phyloP scores from a whole-genome alignment of 306 rosid species.

The Lupinus albus region DNA sequence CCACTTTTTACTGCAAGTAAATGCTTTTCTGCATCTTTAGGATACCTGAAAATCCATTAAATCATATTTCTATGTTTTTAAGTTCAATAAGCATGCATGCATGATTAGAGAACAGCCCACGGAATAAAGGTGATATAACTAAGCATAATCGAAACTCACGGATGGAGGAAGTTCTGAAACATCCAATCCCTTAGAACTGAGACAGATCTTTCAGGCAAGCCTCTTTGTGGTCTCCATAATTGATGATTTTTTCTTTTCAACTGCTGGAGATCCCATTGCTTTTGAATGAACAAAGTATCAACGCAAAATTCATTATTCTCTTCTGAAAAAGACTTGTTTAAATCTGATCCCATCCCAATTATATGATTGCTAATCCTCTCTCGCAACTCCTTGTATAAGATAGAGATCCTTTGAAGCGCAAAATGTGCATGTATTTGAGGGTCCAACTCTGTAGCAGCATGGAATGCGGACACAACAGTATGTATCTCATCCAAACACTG shows the following conservation, averaged over 20 bases:
- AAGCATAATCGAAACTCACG: slow-evolving; percentile 55
- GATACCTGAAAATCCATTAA: slow-evolving; percentile 72
- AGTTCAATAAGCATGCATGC: neutral
- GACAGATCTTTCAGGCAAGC: slow-evolving; percentile 93
- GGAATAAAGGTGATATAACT: neutral
- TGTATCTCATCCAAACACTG: slow-evolving; percentile 85
- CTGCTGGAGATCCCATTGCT: slow-evolving; percentile 90
- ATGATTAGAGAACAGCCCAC: neutral
- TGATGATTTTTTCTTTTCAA: slow-evolving; percentile 75
- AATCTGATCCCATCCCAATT: slow-evolving; percentile 55
- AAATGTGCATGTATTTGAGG: slow-evolving; percentile 74
- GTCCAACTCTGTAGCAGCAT: slow-evolving; percentile 80
- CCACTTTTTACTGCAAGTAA: slow-evolving; percentile 93
- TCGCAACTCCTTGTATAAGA: slow-evolving; percentile 65
- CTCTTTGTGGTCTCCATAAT: slow-evolving; percentile 95
- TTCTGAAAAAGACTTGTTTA: slow-evolving; percentile 43
- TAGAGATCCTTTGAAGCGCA: slow-evolving; percentile 62
- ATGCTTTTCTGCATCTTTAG: slow-evolving; percentile 96
- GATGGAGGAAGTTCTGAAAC: slow-evolving; percentile 98
- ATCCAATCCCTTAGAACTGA: slow-evolving; percentile 89
- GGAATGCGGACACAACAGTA: slow-evolving; percentile 77
- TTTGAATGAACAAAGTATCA: slow-evolving; percentile 70
- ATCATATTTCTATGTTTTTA: neutral
- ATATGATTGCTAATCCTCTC: slow-evolving; percentile 75
- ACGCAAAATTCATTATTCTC: slow-evolving; percentile 57